Evolutionary conservation across 371 early-diverging fungal genomes (phyloP), one percentile per base, ranked within the genome.

Genomic region (Zychaea mexicana): DNA sequence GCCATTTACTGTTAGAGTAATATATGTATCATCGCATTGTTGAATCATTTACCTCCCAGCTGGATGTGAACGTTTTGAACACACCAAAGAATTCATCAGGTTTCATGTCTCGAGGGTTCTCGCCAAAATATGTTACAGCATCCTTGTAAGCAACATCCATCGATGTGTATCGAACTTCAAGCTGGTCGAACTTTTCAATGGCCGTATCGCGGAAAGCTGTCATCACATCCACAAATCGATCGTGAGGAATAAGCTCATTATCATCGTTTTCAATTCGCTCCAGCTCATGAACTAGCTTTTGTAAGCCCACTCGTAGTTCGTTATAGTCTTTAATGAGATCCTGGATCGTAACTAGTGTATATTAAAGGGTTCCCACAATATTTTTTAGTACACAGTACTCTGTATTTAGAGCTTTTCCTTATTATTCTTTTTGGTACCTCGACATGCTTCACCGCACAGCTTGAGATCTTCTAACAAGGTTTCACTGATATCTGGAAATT

Each of bases 71-170:
- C 5, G 91, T 91, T 69, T 91, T 91, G 81, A 92, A 94, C 30
- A 94, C 85, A 17, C 89, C 88, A 83, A 94, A 93, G 81, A 93
- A 95, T 66, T 94, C 96, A 65, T 97, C 96, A 0, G 93, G 93
- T 52, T 92, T 90, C 78, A 88, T 91, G 19, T 83, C 74, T 5
- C 72, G 72, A 21, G 94, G 81, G 54, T 96, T 92, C 70, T 97
- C 97, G 27, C 96, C 96, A 70, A 85, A 94, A 55, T 88, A 88
- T 5, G 81, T 76, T 22, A 94, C 88, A 2, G 89, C 83, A 52
- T 90, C 87, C 60, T 86, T 83, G 62, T 91, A 91, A 1, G 85
- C 69, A 10, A 84, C 73, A 61, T 91, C 91, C 88, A 90, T 84
- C 0, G 81, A 73, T 6, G 76, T 68, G 59, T 84, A 84, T 22